Evolutionary conservation across 192 early-diverging fungal genomes (phyloP), one percentile per base, ranked within the genome.

Genomic region (Umbelopsis ramanniana): DNA sequence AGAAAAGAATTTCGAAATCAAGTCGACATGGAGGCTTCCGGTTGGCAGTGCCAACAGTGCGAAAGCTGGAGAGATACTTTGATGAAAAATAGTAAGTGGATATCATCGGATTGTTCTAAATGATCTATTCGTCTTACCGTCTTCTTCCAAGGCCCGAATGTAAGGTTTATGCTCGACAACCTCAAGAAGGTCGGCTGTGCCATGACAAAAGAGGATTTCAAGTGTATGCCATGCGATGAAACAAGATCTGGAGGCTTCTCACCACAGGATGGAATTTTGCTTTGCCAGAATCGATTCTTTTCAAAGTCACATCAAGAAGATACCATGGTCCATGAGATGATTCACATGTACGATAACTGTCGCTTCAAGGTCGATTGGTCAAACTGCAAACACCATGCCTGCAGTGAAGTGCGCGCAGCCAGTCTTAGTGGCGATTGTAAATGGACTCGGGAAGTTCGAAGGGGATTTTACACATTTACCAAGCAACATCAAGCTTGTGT

Each of bases 301-400:
- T 85, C 85, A 46, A 95, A 93, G 76, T 83, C 83, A n/a, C 94
- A 95, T 71, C 83, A 92, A 83, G 95, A 97, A 77, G 91, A 94
- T 68, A 96, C 95, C 3, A 92, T 98, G 86, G 92, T 93, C 8
- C 97, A 98, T 73, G 97, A 98, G 76, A 90, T 94, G 91, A 82
- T 94, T 29, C 93, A 94, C 72, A 91, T 92, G 60, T 93, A 91
- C 74, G 93, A 94, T 66, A 84, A 94, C 63, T 87, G 88, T 46
- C 83, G 83, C 74, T 93, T 90, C 74, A 88, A 91, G 45, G 75
- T 94, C 6, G 85, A 93, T 52, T 92, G 92, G 90, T 81, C 73
- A 54, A 92, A 93, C 71, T 80, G 90, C 57, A 84, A 84, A 45
- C 93, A 94, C 74, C 93, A 93, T 68, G 93, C 93, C 0, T 94